Evolutionary conservation across 225 moss, liverwort and hornwort genomes (phyloP).

Genomic region (Anthoceros angustus): DNA sequence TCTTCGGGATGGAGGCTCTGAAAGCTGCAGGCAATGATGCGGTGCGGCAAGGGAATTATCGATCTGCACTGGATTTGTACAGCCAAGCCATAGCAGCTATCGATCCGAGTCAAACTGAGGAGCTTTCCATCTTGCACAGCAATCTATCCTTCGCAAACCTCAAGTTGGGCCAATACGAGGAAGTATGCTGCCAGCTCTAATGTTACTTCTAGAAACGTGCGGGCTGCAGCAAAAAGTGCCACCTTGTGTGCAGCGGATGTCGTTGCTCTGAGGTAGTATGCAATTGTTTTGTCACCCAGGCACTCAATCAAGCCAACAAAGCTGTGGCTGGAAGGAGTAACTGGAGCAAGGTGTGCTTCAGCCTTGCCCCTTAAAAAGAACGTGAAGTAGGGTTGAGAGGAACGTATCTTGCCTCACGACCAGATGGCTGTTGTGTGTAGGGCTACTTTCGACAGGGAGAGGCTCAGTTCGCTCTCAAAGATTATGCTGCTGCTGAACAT

Average conservation of each 20-base stretch:
- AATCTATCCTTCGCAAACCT: constrained; percentile 67
- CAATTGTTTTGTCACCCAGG: constrained; percentile 15
- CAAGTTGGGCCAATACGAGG: constrained; percentile 42
- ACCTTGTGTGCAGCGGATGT: no score
- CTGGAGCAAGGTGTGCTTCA: constrained; percentile 33
- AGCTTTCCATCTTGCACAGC: constrained; percentile 45
- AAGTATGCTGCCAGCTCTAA: constrained; percentile 18
- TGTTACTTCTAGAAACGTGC: constrained; percentile 8
- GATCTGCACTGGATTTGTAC: constrained; percentile 44
- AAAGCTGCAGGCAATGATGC: constrained; percentile 88
- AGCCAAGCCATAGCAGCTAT: constrained; percentile 42
- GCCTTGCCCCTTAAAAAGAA: neutral
- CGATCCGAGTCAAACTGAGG: constrained; percentile 12
- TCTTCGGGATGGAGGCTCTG: constrained; percentile 47
- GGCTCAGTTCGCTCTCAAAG: constrained; percentile 44
- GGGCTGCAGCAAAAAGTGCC: no score
- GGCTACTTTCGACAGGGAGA: constrained; percentile 71
- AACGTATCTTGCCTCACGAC: neutral
- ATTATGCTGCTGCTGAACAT: constrained; percentile 48
- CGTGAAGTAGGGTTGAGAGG: neutral
- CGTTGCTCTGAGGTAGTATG: no score
- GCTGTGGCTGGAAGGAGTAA: constrained; percentile 20
- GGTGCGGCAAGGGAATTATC: constrained; percentile 54
- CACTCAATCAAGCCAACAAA: constrained; percentile 7
- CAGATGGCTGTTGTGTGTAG: constrained; percentile 22